Evolutionary conservation across 208 protist genomes (phyloP), one percentile per base, ranked within the genome.

Genomic region (Angomonas deanei): DNA sequence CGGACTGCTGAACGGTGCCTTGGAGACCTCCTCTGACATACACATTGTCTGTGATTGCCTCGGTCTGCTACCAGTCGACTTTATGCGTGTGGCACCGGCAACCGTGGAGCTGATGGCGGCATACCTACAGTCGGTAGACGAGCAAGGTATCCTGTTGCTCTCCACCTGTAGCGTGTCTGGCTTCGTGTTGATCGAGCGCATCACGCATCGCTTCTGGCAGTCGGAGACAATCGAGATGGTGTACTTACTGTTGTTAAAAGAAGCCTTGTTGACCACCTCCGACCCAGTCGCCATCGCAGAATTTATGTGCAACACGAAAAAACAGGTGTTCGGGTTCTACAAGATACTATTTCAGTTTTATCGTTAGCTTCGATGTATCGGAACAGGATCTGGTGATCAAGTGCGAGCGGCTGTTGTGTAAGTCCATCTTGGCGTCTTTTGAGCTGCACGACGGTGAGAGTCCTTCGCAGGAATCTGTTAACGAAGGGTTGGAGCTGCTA

Each of bases 241-340:
- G 28, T 23, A 59, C 24, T 19, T 78, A 8, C 23, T 63, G 27
- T 55, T 62, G 42, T 34, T 83, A 17, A 62, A 64, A 19, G 76
- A 78, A 49, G 76, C 72, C 10, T 24, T 78, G 24, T 48, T 38
- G 13, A 38, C 61, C 38, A 70, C 53, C 23, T 36, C 17, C 13
- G 61, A 71, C 34, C 66, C 67, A 3, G 24, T 64, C 34, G 54
- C 64, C 38, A 54, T 84, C 27, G 32, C 63, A 5, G 56, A 62
- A 8, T 73, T 62, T 54, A 66, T 75, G 32, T 76, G 65, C 47
- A 69, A 72, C 13, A 56, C 8, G 8, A 46, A 66, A 27, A 30
- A 39, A 13, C 17, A 52, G 1, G 48, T 33, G 31, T 50, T 62
- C 19, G 49, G 32, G 27, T 60, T 63, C 11, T 67, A 66, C 58